Evolutionary conservation across 2,329 filamentous ascomycete genomes (phyloP), one percentile per base, ranked within the genome.

Genomic region (Xylariaceae sp.): DNA sequence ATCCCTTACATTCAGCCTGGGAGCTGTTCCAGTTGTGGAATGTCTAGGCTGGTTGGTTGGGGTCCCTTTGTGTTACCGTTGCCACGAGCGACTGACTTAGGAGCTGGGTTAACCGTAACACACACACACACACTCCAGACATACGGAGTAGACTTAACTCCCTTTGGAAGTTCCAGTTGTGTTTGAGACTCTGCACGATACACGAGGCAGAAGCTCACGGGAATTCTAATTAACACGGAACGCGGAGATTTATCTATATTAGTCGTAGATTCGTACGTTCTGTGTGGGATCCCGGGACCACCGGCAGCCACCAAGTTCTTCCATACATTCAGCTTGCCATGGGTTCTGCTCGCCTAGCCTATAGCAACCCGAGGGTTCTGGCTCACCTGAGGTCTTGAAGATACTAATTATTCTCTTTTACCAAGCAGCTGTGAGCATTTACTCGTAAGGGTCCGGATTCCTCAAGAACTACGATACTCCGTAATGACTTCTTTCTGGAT

Each of bases 11-110:
- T 39, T 10, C n/a, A 51, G 51, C 51, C 3, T 9, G 11, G 37
- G n/a, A 4, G 6, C 4, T 51, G 13, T 52, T 39, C 37, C 50
- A 39, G 15, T 39, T n/a, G 49, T n/a, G 8, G 15, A 4, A 2
- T 35, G 51, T 47, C 47, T 45, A 15, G 35, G 56, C 51, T 54
- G 57, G 59, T 18, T 56, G 55, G 23, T 68, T 66, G 67, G 67
- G 67, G 68, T 66, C 68, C 51, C 57, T 66, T 62, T 55, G 55
- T 58, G 42, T 39, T 56, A 44, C 54, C 45, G 42, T 39, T 13
- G 4, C 48, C 42, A 45, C 13, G 10, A 15, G 11, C 42, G 42
- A n/a, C 13, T 30, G 4, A 30, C 23, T 30, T 30, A 30, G 5
- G 4, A 30, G 23, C 11, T 45, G 42, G 37, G 11, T 13, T 42